Evolutionary conservation across 306 rosid species (phyloP).

Genomic region (Fragaria vesca): DNA sequence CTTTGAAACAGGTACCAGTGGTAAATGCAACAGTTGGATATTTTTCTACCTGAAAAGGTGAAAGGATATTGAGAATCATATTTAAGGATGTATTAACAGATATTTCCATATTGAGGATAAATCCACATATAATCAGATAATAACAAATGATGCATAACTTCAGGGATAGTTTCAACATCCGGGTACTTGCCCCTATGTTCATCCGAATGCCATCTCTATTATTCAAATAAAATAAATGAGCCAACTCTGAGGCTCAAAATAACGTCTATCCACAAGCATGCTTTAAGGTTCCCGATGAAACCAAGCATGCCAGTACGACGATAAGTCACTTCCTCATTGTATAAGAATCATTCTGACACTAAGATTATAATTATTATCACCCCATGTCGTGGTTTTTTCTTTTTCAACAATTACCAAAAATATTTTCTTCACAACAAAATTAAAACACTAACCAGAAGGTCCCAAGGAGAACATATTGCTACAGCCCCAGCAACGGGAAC

Average conservation of each 20-base stretch:
- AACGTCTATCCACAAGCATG: background rate
- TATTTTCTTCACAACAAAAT: constrained; percentile 3
- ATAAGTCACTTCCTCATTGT: background rate
- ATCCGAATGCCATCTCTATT: background rate
- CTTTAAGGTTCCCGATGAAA: background rate
- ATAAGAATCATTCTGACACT: background rate
- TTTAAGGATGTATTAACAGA: background rate
- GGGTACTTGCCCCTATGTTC: background rate
- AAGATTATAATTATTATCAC: background rate
- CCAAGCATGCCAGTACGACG: background rate
- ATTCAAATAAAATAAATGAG: background rate
- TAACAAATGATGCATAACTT: background rate
- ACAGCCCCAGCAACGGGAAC: constrained; percentile 86
- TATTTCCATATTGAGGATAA: background rate
- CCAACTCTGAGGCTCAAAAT: background rate
- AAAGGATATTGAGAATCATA: background rate
- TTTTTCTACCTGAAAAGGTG: background rate
- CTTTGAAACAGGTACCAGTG: background rate
- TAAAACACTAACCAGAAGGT: constrained; percentile 79
- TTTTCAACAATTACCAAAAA: background rate
- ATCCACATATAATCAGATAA: background rate
- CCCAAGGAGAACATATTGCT: constrained; percentile 93
- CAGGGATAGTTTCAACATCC: background rate
- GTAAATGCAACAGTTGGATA: background rate
- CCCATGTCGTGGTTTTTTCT: background rate